A percentile compares a stretch with the other conserved stretches of the same genome.
These are phyloP conservation scores for Aspergillus cristatus DNA, from an alignment of 495 filamentous ascomycete species.

Conservation along the genomic window DNA sequence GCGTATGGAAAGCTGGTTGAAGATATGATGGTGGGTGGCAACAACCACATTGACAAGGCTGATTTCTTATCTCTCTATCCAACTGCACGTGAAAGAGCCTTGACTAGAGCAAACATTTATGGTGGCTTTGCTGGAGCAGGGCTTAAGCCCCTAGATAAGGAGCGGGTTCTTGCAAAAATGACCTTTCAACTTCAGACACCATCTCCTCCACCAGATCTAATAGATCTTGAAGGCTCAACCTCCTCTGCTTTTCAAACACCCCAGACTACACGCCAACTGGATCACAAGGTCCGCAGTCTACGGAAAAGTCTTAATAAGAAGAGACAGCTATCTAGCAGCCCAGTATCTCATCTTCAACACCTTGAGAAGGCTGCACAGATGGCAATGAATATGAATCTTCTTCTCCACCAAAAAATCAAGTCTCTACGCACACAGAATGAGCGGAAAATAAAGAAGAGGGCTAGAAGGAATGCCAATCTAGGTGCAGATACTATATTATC, in stretches of 20 bases:
- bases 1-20: constrained; percentile 10
- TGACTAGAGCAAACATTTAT: constrained; percentile 4
- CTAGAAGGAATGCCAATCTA: background rate
- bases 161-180: background rate
- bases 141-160: constrained; percentile 3
- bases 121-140: constrained; percentile 4
- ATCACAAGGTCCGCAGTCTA: background rate
- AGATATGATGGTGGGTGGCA: constrained; percentile 1
- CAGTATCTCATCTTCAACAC: no score
- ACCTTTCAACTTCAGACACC: background rate
- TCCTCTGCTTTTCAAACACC: constrained; percentile 1
- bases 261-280: constrained; percentile 2
- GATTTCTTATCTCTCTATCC: constrained; percentile 3
- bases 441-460: background rate
- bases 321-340: no score
- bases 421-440: background rate
- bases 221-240: constrained; percentile 2
- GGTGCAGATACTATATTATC: background rate
- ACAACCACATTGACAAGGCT: constrained; percentile 7
- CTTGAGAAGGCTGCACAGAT: no score
- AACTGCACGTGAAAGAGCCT: constrained; percentile 1
- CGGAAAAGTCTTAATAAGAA: no score
- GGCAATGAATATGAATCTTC: no score
- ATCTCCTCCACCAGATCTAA: constrained; percentile 1
- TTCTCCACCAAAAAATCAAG: no score